Evolutionary conservation across 2,329 filamentous ascomycete species (phyloP).

Genomic region (Alternaria triticimaculans): DNA sequence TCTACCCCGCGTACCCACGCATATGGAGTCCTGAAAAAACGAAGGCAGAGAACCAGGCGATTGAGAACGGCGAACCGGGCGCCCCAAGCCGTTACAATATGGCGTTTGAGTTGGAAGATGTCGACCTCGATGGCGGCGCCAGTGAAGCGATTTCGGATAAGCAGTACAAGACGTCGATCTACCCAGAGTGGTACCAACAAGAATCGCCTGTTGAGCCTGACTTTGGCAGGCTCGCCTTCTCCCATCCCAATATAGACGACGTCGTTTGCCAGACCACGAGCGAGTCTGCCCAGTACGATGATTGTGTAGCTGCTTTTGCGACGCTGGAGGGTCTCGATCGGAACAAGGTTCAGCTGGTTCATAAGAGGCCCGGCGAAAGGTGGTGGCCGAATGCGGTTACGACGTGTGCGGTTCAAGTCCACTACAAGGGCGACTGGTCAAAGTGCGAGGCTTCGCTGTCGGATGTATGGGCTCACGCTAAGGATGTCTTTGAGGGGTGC

Average conservation of each 20-base stretch:
- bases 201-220: no score
- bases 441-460: not conserved
- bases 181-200: not conserved
- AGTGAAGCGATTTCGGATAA: not conserved
- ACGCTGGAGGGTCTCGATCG: not conserved
- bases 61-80: accelerated
- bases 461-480: not conserved
- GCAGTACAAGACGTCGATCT: not conserved
- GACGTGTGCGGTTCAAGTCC: not conserved
- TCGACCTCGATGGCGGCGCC: no score
- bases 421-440: not conserved
- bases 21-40: not conserved
- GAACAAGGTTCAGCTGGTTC: not conserved
- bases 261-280: not conserved
- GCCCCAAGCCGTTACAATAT: no score
- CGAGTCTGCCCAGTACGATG: not conserved
- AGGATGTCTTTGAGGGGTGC: not conserved
- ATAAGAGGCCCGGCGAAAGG: not conserved
- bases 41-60: accelerated
- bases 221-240: not conserved
- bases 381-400: not conserved
- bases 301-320: not conserved
- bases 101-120: no score
- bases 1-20: not conserved
- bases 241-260: not conserved